A percentile compares a stretch with the other conserved stretches of the same genome.
Conservation (phyloP, 2,329 filamentous ascomycete genomes). For the Aspergillus sp. region DNA sequence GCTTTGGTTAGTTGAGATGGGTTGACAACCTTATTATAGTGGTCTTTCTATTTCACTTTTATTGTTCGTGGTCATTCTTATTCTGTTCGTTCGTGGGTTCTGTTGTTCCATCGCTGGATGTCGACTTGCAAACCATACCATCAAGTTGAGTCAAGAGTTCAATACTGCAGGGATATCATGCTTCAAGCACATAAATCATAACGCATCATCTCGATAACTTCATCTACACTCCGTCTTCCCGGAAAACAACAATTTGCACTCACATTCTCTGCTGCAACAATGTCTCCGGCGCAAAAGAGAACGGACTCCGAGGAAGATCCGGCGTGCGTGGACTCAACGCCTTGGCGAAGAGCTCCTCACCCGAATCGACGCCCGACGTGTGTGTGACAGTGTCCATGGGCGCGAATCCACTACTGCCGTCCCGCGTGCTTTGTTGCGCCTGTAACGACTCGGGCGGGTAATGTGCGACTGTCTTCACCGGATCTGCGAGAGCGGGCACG, state of each 20-base stretch:
- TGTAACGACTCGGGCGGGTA: conserved; percentile 41
- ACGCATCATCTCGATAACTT: neutral
- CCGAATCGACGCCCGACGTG: conserved; percentile 51
- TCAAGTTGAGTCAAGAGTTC: neutral
- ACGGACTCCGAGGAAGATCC: conserved; percentile 81
- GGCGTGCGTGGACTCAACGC: conserved; percentile 84
- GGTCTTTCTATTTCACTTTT: too few species aligned
- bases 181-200: neutral
- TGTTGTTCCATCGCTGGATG: neutral
- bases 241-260: neutral
- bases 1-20: too few species aligned
- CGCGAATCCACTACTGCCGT: conserved; percentile 26
- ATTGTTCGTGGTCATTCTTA: too few species aligned
- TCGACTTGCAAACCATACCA: neutral
- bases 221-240: neutral
- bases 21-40: too few species aligned
- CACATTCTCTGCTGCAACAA: conserved; percentile 14
- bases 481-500: conserved; percentile 14
- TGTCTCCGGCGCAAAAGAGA: conserved; percentile 55
- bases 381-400: conserved; percentile 33
- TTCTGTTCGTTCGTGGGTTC: too few species aligned
- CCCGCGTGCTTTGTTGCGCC: conserved; percentile 30
- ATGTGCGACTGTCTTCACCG: conserved; percentile 34
- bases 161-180: neutral
- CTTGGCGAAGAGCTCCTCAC: conserved; percentile 83